Evolutionary conservation across 352 stramenopile species (phyloP), one percentile per base, ranked within the genome.

Genomic region (Globisporangium radiosum): DNA sequence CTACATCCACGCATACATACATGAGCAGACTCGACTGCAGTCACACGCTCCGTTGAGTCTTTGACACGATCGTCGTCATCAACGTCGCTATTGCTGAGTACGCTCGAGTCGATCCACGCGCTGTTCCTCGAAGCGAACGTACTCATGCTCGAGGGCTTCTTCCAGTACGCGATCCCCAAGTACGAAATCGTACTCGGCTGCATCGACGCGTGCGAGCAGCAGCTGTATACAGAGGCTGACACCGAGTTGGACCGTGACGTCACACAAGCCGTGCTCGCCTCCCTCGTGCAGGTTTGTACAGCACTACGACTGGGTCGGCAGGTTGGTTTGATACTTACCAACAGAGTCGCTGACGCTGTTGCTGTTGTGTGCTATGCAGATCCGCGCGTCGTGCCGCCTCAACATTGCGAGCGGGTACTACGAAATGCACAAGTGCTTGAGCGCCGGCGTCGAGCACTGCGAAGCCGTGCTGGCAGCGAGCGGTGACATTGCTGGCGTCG

Each of bases 91-190:
- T 33, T 71, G 14, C 25, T 49, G 47, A 13, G 60, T 5, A 25
- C 72, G n/a, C 60, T 86, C 33, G 62, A 68, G 15, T 14, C 52
- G 14, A 70, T 86, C 17, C 66, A 73, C 14, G 62, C 70, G 57
- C 25, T 60, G 11, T 75, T 86, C 52, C 68, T 80, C 56, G 71
- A 81, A 52, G 78, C 70, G 13, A 78, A 76, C n/a, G 78, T 87
- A 14, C 55, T 90, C 25, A 79, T 82, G 70, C 47, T 74, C 3
- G 80, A 90, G 60, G 75, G 72, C 1, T 90, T 90, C 53, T 83
- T 72, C 49, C 70, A 74, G 57, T 87, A 90, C 53, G 81, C 80
- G 3, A 76, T 66, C 13, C 55, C 56, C n/a, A 86, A 86, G 53
- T 88, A 78, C 59, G 69, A 79, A 57, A 47, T 71, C 47, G 66